These are phyloP conservation scores for Mycena indigotica DNA, from an alignment of 768 basidiomycete species.

Conservation along the genomic window DNA sequence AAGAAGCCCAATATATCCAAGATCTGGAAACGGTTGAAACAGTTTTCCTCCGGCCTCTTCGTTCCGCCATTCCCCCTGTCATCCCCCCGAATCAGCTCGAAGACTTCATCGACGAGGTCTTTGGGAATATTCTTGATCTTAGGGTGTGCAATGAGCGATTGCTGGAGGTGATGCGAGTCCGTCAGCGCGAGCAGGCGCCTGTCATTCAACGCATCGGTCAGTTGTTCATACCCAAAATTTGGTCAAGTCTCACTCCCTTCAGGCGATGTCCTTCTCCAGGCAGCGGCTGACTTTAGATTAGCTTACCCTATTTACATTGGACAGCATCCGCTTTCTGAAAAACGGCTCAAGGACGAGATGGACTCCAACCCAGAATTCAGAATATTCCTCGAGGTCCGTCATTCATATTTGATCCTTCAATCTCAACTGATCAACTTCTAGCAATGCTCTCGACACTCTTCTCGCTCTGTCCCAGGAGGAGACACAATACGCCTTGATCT, in stretches of 20 bases:
- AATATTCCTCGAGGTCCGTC: constrained; percentile 80
- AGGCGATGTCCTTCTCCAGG: constrained; percentile 82
- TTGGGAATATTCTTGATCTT: constrained; percentile 85
- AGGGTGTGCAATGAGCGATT: constrained; percentile 81
- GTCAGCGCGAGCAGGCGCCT: constrained; percentile 83
- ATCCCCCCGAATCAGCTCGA: constrained; percentile 57
- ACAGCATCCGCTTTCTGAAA: constrained; percentile 83
- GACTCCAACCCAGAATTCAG: constrained; percentile 81
- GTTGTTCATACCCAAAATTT: neutral
- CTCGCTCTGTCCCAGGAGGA: constrained; percentile 39
- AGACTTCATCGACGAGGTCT: constrained; percentile 87
- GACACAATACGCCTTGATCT: constrained; percentile 54
- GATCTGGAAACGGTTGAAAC: constrained; percentile 85
- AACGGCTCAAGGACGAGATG: constrained; percentile 82
- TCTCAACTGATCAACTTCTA: constrained; percentile 16
- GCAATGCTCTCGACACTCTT: constrained; percentile 47
- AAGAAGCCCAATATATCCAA: constrained; percentile 87
- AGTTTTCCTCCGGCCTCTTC: constrained; percentile 57
- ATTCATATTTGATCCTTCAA: neutral
- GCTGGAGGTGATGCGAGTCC: constrained; percentile 83
- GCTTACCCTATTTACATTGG: constrained; percentile 88
- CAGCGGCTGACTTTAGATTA: constrained; percentile 83
- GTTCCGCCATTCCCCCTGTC: constrained; percentile 44
- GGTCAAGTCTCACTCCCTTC: neutral
- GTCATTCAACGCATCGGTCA: constrained; percentile 74